Percentiles rank a stretch among this genome's conserved stretches.
Evolutionary conservation across 495 filamentous ascomycete genomes (phyloP).

Genomic region (Xylaria acuta): DNA sequence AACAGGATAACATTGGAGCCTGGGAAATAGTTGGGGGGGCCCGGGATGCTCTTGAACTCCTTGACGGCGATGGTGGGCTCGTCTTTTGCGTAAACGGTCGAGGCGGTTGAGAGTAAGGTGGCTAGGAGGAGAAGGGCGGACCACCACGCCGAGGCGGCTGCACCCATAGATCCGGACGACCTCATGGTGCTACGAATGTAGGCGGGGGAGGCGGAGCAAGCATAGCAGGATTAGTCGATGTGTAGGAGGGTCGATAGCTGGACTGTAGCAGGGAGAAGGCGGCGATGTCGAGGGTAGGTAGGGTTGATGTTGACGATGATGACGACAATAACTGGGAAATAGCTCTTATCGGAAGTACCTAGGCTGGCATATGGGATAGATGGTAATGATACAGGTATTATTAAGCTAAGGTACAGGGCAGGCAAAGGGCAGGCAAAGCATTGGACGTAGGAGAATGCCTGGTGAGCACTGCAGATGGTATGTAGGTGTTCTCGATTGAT

Average conservation of each 20-base stretch:
- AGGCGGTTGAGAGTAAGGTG: conserved; percentile 41
- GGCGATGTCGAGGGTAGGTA: conserved; percentile 1
- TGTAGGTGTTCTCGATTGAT: neutral
- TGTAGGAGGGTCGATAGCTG: neutral
- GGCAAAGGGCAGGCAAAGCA: too few species aligned
- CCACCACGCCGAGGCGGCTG: conserved; percentile 49
- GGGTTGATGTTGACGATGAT: neutral
- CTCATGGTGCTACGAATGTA: conserved; percentile 49
- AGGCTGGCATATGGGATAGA: neutral
- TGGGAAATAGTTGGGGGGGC: conserved; percentile 80
- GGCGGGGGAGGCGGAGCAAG: conserved; percentile 27
- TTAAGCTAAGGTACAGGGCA: neutral
- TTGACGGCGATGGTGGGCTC: conserved; percentile 57
- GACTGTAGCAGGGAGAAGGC: neutral
- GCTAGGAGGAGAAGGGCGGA: conserved; percentile 39
- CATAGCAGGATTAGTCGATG: conserved; percentile 36
- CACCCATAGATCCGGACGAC: conserved; percentile 51
- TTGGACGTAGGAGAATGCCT: neutral
- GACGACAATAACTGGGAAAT: neutral
- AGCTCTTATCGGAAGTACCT: conserved; percentile 18
- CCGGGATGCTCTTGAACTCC: conserved; percentile 66
- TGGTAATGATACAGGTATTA: neutral
- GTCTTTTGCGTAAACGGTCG: conserved; percentile 52
- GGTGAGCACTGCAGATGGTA: neutral
- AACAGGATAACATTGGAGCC: conserved; percentile 79